A percentile compares a stretch with the other conserved stretches of the same genome.
Conservation (phyloP, 1,139 yeast species). For the Nakaseomyces sp. region DNA sequence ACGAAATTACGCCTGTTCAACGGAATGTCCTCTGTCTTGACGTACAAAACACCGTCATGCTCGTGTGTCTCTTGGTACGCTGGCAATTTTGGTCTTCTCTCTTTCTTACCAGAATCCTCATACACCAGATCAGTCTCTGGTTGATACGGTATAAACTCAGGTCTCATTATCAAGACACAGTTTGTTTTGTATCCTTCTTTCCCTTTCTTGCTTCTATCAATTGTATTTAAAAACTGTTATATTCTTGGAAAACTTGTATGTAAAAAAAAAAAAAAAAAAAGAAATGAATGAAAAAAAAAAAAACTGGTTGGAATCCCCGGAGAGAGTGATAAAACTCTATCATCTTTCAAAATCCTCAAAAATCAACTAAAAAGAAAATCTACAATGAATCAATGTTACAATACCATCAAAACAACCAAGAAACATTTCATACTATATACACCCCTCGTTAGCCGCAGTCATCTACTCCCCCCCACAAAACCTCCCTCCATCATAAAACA, state of each 20-base stretch:
- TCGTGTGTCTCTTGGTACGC: slow-evolving; percentile 11
- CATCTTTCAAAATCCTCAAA: too few species aligned
- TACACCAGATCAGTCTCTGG: slow-evolving; percentile 21
- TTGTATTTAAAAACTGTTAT: too few species aligned
- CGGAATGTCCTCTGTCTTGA: slow-evolving; percentile 60
- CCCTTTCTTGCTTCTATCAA: not conserved
- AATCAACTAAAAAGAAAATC: too few species aligned
- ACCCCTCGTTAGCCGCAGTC: too few species aligned
- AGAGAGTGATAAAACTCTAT: too few species aligned
- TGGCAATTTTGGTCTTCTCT: slow-evolving; percentile 17
- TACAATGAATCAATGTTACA: too few species aligned
- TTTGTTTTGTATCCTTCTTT: not conserved
- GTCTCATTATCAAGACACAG: too few species aligned
- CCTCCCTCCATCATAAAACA: too few species aligned
- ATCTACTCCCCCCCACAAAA: too few species aligned
- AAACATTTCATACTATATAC: too few species aligned
- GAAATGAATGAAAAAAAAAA: not conserved
- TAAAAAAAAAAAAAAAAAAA: too few species aligned
- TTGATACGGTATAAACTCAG: slow-evolving; percentile 28
- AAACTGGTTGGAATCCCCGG: not conserved
- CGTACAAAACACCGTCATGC: slow-evolving; percentile 1
- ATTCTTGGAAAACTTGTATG: not conserved
- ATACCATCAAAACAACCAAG: not conserved
- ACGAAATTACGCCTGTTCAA: slow-evolving; percentile 71
- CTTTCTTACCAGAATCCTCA: not conserved